phyloP scores from a whole-genome alignment of 306 rosid species.

The Hippophae rhamnoides region DNA sequence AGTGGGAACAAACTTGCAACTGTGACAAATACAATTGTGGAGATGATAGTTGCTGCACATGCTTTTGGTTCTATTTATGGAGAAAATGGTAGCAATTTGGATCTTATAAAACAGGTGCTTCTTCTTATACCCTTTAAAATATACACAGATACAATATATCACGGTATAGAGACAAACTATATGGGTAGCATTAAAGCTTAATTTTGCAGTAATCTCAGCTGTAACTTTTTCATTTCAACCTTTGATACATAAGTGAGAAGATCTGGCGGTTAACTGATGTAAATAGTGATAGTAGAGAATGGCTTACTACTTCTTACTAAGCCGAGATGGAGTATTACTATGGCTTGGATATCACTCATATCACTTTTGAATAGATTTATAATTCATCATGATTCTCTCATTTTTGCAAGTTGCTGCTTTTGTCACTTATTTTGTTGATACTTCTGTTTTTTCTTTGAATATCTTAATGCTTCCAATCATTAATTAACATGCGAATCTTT shows the following conservation, averaged over 20 bases:
- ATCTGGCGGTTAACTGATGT: no score
- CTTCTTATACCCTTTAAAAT: slow-evolving; percentile 4
- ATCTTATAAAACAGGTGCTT: slow-evolving; percentile 47
- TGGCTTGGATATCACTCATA: no score
- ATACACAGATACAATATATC: neutral
- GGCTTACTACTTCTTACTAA: no score
- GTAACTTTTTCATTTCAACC: no score
- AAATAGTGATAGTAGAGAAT: no score
- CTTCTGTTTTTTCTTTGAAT: neutral
- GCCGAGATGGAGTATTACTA: no score
- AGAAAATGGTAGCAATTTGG: slow-evolving; percentile 49
- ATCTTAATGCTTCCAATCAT: neutral
- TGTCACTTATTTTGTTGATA: neutral
- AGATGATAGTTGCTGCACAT: slow-evolving; percentile 41
- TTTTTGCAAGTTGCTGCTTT: no score
- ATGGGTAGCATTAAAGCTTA: no score
- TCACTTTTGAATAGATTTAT: no score
- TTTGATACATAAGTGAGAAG: no score
- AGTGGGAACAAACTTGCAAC: slow-evolving; percentile 43
- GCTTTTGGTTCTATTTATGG: slow-evolving; percentile 54
- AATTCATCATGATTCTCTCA: no score
- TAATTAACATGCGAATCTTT: slow-evolving; percentile 1
- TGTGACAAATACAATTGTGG: slow-evolving; percentile 54
- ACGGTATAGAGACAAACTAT: neutral
- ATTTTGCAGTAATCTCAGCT: no score